These are phyloP conservation scores for Boletellus ananas DNA, from an alignment of 768 basidiomycete genomes.

Conservation along the genomic window DNA sequence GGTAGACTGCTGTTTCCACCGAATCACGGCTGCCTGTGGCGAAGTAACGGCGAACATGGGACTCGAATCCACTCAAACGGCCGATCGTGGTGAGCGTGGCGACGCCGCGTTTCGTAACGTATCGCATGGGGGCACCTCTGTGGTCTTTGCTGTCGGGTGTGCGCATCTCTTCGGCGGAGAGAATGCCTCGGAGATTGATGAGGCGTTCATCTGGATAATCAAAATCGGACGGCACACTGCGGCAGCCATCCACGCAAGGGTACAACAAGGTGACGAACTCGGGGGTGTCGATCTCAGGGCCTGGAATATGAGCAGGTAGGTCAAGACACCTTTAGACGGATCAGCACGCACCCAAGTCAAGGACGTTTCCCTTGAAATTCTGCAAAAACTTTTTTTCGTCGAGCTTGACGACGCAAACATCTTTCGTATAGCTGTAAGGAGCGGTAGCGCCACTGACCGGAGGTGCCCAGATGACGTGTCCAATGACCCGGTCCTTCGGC, in stretches of 20 bases:
- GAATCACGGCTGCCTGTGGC: not conserved
- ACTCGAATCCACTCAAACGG: conserved; percentile 8
- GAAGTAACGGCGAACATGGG: conserved; percentile 7
- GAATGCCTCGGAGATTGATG: not conserved
- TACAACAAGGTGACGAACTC: not conserved
- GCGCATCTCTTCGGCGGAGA: conserved; percentile 17
- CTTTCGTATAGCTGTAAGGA: conserved; percentile 34
- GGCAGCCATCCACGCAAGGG: not conserved
- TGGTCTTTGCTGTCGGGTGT: conserved; percentile 20
- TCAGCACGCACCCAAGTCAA: conserved; percentile 36
- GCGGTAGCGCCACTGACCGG: not conserved
- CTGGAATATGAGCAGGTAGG: not conserved
- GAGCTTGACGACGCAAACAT: conserved; percentile 39
- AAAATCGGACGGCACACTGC: not conserved
- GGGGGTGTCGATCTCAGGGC: not conserved
- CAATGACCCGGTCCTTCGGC: not conserved
- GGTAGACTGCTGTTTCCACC: conserved; percentile 3
- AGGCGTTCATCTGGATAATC: not conserved
- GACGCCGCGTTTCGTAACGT: conserved; percentile 13
- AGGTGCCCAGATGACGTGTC: not conserved
- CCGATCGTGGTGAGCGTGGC: conserved; percentile 2
- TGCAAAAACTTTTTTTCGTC: conserved; percentile 34
- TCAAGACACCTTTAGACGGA: not conserved
- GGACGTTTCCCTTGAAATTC: conserved; percentile 33
- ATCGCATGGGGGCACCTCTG: conserved; percentile 17